phyloP scores from a whole-genome alignment of 305 asterid genomes.

The Fraxinus velutina region DNA sequence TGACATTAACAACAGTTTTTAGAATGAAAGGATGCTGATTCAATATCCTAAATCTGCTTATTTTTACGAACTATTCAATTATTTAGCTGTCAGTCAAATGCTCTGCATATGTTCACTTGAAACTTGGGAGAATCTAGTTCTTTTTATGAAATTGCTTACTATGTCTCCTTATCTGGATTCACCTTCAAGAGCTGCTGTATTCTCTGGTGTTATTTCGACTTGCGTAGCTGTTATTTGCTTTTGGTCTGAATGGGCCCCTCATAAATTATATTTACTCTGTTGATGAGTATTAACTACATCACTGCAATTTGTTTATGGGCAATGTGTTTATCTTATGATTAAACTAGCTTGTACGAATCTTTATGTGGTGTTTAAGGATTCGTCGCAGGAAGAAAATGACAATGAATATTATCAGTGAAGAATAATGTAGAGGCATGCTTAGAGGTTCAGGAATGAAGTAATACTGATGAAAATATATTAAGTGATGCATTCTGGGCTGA shows the following conservation, averaged over 20 bases:
- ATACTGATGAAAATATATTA: background rate
- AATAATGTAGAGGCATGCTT: constrained; percentile 9
- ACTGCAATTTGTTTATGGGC: constrained; percentile 1
- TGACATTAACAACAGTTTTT: background rate
- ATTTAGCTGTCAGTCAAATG: background rate
- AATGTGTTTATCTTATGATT: background rate
- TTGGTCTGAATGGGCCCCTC: background rate
- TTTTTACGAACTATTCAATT: background rate
- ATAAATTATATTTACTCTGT: background rate
- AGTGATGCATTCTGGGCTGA: background rate
- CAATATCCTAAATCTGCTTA: background rate
- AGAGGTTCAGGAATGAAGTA: constrained; percentile 9
- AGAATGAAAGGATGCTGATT: constrained; percentile 12
- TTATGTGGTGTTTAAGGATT: background rate
- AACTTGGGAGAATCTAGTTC: constrained; percentile 5
- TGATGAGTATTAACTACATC: background rate
- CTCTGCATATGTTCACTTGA: constrained; percentile 2
- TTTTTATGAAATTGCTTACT: constrained; percentile 3
- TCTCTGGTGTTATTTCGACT: constrained; percentile 1
- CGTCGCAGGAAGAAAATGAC: background rate
- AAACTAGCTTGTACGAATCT: background rate
- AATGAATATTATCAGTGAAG: constrained; percentile 2
- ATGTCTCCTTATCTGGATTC: background rate
- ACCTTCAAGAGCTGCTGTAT: constrained; percentile 3
- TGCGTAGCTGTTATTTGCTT: background rate